Evolutionary conservation across 768 basidiomycete genomes (phyloP).

Genomic region (Hirschioporus abietinus): DNA sequence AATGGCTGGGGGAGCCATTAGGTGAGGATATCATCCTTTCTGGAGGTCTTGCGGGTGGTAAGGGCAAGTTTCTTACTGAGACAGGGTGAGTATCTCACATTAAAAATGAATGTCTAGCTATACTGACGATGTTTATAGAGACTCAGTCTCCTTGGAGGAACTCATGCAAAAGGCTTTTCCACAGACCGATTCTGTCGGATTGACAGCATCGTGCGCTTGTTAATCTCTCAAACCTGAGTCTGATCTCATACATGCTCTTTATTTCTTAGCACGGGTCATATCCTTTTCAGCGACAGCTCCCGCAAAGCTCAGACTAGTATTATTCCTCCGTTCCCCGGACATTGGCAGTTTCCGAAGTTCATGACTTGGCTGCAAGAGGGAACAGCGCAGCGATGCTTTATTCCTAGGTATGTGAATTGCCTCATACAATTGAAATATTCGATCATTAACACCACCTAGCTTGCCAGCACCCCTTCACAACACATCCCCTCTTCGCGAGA

Average conservation of each 20-base stretch:
- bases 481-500: slow-evolving; percentile 25
- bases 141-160: neutral
- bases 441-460: slow-evolving; percentile 22
- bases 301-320: slow-evolving; percentile 32
- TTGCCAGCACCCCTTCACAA: slow-evolving; percentile 32
- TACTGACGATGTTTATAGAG: neutral
- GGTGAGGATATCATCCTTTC: slow-evolving; percentile 30
- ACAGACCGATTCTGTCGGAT: neutral
- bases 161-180: neutral
- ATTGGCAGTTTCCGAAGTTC: slow-evolving; percentile 34
- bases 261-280: slow-evolving; percentile 48
- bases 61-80: slow-evolving; percentile 28
- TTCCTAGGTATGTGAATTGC: slow-evolving; percentile 40
- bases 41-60: slow-evolving; percentile 33
- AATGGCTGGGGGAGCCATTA: slow-evolving; percentile 44
- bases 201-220: slow-evolving; percentile 23
- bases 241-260: neutral
- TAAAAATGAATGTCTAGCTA: neutral
- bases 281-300: slow-evolving; percentile 42
- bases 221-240: neutral
- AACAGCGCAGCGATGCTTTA: slow-evolving; percentile 34
- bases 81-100: slow-evolving; percentile 25
- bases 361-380: slow-evolving; percentile 39
- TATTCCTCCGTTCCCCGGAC: slow-evolving; percentile 42
- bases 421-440: slow-evolving; percentile 11